A percentile compares a stretch with the other conserved stretches of the same genome.
These are phyloP conservation scores for Candida khao-thaluensis DNA, from an alignment of 805 yeast genomes.

Conservation along the genomic window DNA sequence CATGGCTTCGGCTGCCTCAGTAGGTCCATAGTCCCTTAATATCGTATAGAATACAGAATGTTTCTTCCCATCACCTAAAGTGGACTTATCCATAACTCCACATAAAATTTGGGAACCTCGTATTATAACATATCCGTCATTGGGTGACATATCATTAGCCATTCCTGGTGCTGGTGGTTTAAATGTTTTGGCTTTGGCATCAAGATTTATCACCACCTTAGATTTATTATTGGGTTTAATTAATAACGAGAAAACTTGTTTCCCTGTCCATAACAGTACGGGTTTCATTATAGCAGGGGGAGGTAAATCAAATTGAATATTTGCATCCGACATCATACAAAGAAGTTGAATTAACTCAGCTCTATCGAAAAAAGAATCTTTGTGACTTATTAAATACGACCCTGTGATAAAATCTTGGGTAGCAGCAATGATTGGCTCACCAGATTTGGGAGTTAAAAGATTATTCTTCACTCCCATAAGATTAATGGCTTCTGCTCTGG, in stretches of 20 bases:
- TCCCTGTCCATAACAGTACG: constrained; percentile 91
- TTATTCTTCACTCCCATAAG: constrained; percentile 98
- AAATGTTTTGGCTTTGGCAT: constrained; percentile 91
- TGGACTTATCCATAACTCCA: constrained; percentile 96
- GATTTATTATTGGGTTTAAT: constrained; percentile 78
- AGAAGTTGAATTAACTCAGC: constrained; percentile 79
- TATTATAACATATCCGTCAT: constrained; percentile 90
- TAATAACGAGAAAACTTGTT: constrained; percentile 85
- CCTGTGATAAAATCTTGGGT: constrained; percentile 99
- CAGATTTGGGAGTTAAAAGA: constrained; percentile 91
- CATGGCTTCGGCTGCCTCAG: constrained; percentile 94
- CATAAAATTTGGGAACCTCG: constrained; percentile 85
- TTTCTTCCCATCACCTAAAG: constrained; percentile 96
- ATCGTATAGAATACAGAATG: constrained; percentile 95
- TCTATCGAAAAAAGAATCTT: constrained; percentile 89
- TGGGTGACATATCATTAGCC: constrained; percentile 94
- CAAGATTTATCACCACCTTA: constrained; percentile 83
- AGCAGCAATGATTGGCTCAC: constrained; percentile 99
- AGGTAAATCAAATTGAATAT: constrained; percentile 84
- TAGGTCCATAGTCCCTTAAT: constrained; percentile 93
- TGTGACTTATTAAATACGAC: constrained; percentile 85
- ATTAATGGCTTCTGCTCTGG: constrained; percentile 97
- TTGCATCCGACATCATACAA: constrained; percentile 95
- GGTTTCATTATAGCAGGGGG: constrained; percentile 95
- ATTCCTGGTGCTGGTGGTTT: constrained; percentile 68